These are phyloP conservation scores for Chlorella sp. DNA, from an alignment of 139 green algal genomes.

Conservation along the genomic window DNA sequence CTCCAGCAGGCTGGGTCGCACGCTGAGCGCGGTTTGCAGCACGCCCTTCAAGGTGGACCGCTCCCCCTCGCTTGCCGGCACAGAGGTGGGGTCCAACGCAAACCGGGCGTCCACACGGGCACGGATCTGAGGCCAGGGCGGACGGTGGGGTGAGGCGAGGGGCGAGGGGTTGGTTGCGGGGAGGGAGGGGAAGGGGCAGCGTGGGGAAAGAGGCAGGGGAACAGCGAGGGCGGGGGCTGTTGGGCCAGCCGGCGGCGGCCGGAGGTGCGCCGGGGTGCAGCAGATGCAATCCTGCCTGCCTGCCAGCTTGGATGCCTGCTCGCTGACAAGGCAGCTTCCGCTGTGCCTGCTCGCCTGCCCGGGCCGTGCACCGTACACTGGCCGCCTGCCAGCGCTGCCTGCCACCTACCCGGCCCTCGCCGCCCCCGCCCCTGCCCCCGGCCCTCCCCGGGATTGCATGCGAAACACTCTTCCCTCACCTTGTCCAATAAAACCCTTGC, in stretches of 20 bases:
- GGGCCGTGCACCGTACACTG: background rate
- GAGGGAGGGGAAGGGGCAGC: background rate
- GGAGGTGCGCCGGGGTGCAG: background rate
- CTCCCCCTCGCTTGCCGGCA: slow-evolving; percentile 49
- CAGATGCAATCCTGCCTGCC: too few relatives aligned
- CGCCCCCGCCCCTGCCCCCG: too few relatives aligned
- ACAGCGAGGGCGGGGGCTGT: background rate
- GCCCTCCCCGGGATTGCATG: too few relatives aligned
- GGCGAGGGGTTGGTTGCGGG: background rate
- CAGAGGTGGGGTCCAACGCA: slow-evolving; percentile 56
- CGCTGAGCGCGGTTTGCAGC: slow-evolving; percentile 45
- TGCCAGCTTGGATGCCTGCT: too few relatives aligned
- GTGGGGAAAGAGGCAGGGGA: background rate
- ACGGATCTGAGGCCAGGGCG: slow-evolving; percentile 45
- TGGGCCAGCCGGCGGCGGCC: background rate
- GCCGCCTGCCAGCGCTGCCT: background rate
- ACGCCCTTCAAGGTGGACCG: slow-evolving; percentile 49
- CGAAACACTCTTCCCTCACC: too few relatives aligned
- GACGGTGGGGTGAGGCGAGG: background rate
- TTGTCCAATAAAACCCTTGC: too few relatives aligned
- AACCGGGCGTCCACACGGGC: slow-evolving; percentile 69
- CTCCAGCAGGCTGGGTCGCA: slow-evolving; percentile 71
- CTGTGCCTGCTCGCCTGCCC: too few relatives aligned
- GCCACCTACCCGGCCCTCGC: background rate
- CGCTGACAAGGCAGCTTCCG: too few relatives aligned